A percentile compares a stretch with the other conserved stretches of the same genome.
Evolutionary conservation across 2,329 filamentous ascomycete species (phyloP).

Genomic region (Fusarium xyrophilum): DNA sequence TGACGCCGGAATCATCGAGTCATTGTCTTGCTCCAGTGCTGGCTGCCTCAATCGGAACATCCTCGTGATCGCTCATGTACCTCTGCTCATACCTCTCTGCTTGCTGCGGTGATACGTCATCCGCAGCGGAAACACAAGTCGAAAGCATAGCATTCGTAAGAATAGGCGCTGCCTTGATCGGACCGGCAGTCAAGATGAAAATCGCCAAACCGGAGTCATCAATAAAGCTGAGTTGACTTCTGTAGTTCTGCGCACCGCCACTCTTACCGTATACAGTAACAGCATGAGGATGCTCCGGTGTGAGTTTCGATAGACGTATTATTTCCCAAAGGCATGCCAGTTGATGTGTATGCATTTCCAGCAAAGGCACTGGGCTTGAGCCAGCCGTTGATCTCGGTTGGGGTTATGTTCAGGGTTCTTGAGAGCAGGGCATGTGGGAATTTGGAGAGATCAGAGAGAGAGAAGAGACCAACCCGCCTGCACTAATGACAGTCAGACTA

Average conservation of each 20-base stretch:
- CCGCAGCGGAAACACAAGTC: slow-evolving; percentile 40
- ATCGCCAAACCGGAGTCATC: slow-evolving; percentile 48
- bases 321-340: slow-evolving; percentile 52
- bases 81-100: slow-evolving; percentile 31
- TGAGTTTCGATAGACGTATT: slow-evolving; percentile 39
- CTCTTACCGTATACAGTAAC: slow-evolving; percentile 47
- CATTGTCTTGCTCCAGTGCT: slow-evolving; percentile 33
- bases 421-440: slow-evolving; percentile 43
- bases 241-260: slow-evolving; percentile 46
- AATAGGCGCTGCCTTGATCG: slow-evolving; percentile 38
- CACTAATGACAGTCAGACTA: slow-evolving; percentile 35
- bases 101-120: slow-evolving; percentile 41
- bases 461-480: slow-evolving; percentile 47
- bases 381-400: slow-evolving; percentile 43
- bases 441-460: slow-evolving; percentile 43
- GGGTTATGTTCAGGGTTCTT: slow-evolving; percentile 36
- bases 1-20: slow-evolving; percentile 37
- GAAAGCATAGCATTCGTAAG: slow-evolving; percentile 42
- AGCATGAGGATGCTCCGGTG: slow-evolving; percentile 40
- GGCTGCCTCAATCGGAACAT: slow-evolving; percentile 16
- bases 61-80: background rate
- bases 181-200: slow-evolving; percentile 44
- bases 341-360: slow-evolving; percentile 42
- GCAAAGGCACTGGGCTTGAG: slow-evolving; percentile 46
- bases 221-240: slow-evolving; percentile 46